phyloP scores from a whole-genome alignment of 2,329 filamentous ascomycete species.

The Xylaria sp. region DNA sequence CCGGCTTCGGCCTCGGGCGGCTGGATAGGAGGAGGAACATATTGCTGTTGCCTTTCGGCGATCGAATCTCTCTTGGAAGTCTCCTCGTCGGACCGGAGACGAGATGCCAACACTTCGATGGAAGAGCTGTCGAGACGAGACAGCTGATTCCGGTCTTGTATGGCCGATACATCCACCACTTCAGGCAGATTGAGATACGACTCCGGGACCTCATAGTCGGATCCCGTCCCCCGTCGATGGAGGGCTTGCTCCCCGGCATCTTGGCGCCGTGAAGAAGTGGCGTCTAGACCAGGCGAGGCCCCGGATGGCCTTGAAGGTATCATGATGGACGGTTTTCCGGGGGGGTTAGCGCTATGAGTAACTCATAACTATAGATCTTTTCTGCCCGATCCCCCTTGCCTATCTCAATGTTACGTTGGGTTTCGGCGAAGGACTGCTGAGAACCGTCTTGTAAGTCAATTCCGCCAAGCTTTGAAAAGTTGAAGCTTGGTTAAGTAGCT shows the following conservation, averaged over 20 bases:
- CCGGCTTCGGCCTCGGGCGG: constrained; percentile 3
- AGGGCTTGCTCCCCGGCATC: constrained; percentile 10
- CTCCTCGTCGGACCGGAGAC: constrained; percentile 43
- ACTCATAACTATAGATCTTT: neutral
- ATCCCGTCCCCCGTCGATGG: constrained; percentile 33
- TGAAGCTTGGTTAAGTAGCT: neutral
- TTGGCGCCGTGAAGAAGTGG: constrained; percentile 27
- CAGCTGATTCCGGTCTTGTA: constrained; percentile 55
- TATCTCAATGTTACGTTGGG: neutral
- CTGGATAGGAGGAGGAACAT: constrained; percentile 13
- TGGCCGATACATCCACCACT: constrained; percentile 53
- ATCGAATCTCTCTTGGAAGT: constrained; percentile 22
- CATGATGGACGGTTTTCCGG: constrained; percentile 4
- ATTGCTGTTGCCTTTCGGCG: neutral
- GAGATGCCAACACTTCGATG: constrained; percentile 52
- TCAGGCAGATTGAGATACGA: constrained; percentile 58
- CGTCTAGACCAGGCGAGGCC: constrained; percentile 5
- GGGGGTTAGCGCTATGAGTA: neutral
- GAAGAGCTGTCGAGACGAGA: constrained; percentile 51
- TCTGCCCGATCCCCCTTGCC: neutral
- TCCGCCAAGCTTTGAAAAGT: constrained; percentile 1
- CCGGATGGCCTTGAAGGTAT: constrained; percentile 8
- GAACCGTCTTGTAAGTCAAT: constrained; percentile 2
- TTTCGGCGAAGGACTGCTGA: neutral
- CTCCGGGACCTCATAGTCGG: constrained; percentile 51